These are phyloP conservation scores for Chrysoporthe cubensis DNA, from an alignment of 2,329 filamentous ascomycete genomes.

Conservation along the genomic window DNA sequence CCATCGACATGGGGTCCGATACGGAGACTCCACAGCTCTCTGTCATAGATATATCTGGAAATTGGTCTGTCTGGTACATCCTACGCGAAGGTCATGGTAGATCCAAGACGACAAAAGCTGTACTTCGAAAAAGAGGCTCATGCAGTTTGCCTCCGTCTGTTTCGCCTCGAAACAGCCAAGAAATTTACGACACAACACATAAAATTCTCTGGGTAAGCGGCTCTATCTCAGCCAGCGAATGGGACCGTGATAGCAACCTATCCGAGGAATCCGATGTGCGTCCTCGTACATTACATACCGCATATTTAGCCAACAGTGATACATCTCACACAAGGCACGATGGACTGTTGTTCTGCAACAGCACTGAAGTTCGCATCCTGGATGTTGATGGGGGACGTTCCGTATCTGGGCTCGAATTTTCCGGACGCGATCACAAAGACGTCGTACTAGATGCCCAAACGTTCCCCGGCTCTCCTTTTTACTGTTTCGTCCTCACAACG, in stretches of 20 bases:
- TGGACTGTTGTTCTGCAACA: constrained; percentile 25
- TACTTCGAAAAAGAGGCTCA: constrained; percentile 30
- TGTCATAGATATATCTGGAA: constrained; percentile 66
- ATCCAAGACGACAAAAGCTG: constrained; percentile 40
- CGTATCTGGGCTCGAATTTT: constrained; percentile 29
- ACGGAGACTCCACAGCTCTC: constrained; percentile 64
- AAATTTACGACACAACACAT: constrained; percentile 43
- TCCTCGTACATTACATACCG: not conserved
- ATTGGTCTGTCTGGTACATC: constrained; percentile 72
- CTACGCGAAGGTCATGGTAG: constrained; percentile 41
- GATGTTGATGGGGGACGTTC: constrained; percentile 19
- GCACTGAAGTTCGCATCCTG: constrained; percentile 20
- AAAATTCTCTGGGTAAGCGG: constrained; percentile 44
- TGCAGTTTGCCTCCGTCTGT: constrained; percentile 29
- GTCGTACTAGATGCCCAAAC: constrained; percentile 59
- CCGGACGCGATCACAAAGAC: constrained; percentile 39
- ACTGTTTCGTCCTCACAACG: constrained; percentile 64
- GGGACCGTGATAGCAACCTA: constrained; percentile 31
- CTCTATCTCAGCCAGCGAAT: constrained; percentile 27
- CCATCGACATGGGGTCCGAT: constrained; percentile 61
- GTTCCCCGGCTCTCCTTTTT: constrained; percentile 50
- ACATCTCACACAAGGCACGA: constrained; percentile 12
- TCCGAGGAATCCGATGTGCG: not conserved
- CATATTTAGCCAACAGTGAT: constrained; percentile 13
- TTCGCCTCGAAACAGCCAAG: constrained; percentile 36